Conservation (phyloP, 257 asterid genomes). For the Lavandula angustifolia region DNA sequence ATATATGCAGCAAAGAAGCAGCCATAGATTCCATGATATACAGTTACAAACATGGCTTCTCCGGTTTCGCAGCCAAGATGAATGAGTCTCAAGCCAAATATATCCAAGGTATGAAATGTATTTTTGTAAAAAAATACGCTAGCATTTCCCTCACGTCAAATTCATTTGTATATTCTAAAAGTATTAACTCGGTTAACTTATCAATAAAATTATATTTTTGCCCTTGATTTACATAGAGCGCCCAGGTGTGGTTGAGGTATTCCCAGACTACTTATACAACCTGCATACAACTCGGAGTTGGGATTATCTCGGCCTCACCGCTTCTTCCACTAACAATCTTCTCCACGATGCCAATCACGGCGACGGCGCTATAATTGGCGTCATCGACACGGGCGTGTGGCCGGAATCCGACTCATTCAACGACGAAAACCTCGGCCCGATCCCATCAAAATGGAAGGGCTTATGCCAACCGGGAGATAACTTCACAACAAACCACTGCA, state of each 20-base stretch:
- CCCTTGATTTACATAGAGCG: background rate
- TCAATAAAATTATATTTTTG: too few species aligned
- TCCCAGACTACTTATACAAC: too few species aligned
- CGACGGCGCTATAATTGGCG: slow-evolving; percentile 39
- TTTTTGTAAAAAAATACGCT: too few species aligned
- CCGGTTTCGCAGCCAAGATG: slow-evolving; percentile 36
- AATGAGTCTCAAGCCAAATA: slow-evolving; percentile 39
- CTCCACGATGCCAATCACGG: slow-evolving; percentile 19
- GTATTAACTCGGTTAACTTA: too few species aligned
- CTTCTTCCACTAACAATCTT: too few species aligned
- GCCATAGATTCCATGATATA: slow-evolving; percentile 37
- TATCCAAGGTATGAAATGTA: background rate
- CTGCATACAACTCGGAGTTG: too few species aligned
- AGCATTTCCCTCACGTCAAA: too few species aligned
- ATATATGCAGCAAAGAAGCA: too few species aligned
- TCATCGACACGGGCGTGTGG: slow-evolving; percentile 34
- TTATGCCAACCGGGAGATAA: too few species aligned
- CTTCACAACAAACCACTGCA: slow-evolving; percentile 29
- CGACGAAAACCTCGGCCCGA: slow-evolving; percentile 41
- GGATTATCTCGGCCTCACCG: too few species aligned
- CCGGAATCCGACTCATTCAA: slow-evolving; percentile 42
- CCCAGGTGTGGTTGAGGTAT: slow-evolving; percentile 40
- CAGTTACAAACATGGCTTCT: slow-evolving; percentile 44
- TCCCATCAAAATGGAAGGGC: slow-evolving; percentile 25
- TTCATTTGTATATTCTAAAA: too few species aligned